Evolutionary conservation across 805 yeast species (phyloP).

Genomic region (Yamadazyma sp.): DNA sequence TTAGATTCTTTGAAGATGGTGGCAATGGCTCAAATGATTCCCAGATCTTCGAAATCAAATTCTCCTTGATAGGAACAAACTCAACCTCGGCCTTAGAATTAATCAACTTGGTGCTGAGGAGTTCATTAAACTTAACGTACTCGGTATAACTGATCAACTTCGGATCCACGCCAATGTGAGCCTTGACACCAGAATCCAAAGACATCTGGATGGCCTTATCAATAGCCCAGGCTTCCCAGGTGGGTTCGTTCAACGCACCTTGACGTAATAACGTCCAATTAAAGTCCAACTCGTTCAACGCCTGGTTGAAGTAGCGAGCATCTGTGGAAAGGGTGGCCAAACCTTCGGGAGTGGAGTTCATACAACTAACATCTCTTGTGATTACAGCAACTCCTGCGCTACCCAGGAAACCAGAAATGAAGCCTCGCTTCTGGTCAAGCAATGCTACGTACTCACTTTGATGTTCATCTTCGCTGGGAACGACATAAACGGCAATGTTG

Average conservation of each 20-base stretch:
- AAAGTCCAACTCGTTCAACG: slow-evolving; percentile 56
- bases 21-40: slow-evolving; percentile 64
- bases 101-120: slow-evolving; percentile 29
- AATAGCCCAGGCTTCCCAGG: slow-evolving; percentile 63
- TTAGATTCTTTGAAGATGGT: slow-evolving; percentile 43
- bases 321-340: slow-evolving; percentile 57
- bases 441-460: slow-evolving; percentile 61
- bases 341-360: slow-evolving; percentile 56
- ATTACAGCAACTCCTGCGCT: slow-evolving; percentile 61
- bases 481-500: slow-evolving; percentile 52
- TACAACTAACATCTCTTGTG: slow-evolving; percentile 51
- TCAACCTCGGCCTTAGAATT: slow-evolving; percentile 36
- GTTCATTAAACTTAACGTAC: slow-evolving; percentile 29
- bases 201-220: slow-evolving; percentile 49
- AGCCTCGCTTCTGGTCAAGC: slow-evolving; percentile 54
- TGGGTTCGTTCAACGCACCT: slow-evolving; percentile 47
- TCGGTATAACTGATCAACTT: slow-evolving; percentile 41
- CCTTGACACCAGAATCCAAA: slow-evolving; percentile 43
- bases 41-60: slow-evolving; percentile 80
- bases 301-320: slow-evolving; percentile 61
- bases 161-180: slow-evolving; percentile 51
- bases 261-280: slow-evolving; percentile 59
- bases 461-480: slow-evolving; percentile 64
- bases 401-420: slow-evolving; percentile 60
- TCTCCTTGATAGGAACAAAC: slow-evolving; percentile 48